Base-by-base conservation (phyloP, 352 stramenopile genomes). In the Pythium pyrilobum region DNA sequence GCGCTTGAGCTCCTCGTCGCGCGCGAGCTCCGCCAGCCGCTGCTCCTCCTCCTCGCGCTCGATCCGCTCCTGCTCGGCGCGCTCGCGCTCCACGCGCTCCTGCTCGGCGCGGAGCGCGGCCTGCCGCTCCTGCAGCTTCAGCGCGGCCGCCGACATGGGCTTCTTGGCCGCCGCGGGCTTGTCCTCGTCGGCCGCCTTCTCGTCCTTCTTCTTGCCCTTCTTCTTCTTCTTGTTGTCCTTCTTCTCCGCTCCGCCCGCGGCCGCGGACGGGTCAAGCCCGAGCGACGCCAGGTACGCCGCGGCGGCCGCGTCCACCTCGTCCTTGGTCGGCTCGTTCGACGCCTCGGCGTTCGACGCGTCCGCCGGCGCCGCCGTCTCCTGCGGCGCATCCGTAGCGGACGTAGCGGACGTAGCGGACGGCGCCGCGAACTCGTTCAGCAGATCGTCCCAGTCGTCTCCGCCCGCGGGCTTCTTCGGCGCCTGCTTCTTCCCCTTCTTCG, bases 201-300 rank as follows among this genome's bases (percentile, higher is more conserved):
- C 23, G 15, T 64, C 75, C 56, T 83, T 83, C 66, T 89, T 85
- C 29, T 74, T 67, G 34, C 62, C 59, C 27, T 76, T 72, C 57
- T 90, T 89, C 72, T 86, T 87, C 58, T 87, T 86, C 66, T 91
- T 89, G 64, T 87, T 85, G 65, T 93, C 85, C 67, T 93, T 91
- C 55, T 89, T 79, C 50, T 90, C 73, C 53, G 82, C 85, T 51
- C 84, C 87, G 27, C 83, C 80, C 4, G 52, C 69, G 25, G 66
- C 71, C 12, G 64, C 65, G 13, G 64, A 53, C n/a, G 83, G 66
- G 24, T 80, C 69, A 24, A 93, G 74, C 42, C 81, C 83, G 32
- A 93, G 64, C 52, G 77, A 88, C 51, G 81, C 81, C 49, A 93
- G 53, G 49, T 89, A 88, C 32, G 78, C 83, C 31, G 81, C 83